Evolutionary conservation across 2,329 filamentous ascomycete genomes (phyloP).

Genomic region (Exserohilum turcica): DNA sequence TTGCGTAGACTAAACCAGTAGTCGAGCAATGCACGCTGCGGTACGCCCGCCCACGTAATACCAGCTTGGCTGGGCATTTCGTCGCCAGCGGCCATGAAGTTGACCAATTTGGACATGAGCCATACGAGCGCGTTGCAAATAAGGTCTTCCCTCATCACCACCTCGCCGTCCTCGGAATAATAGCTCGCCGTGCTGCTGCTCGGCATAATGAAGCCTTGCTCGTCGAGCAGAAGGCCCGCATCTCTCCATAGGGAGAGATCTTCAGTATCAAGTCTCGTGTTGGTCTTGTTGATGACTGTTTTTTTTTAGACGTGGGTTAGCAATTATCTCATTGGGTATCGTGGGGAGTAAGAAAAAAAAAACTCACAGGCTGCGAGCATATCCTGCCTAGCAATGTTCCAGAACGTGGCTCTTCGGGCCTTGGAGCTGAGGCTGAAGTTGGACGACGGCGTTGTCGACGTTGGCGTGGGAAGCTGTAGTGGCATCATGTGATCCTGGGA

Average conservation of each 20-base stretch:
- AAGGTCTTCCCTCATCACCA: constrained; percentile 65
- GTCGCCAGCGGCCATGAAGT: constrained; percentile 65
- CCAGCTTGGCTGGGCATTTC: constrained; percentile 50
- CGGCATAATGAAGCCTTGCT: constrained; percentile 57
- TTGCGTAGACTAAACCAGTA: constrained; percentile 61
- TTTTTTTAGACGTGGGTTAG: constrained; percentile 17
- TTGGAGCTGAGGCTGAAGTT: constrained; percentile 53
- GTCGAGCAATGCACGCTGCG: constrained; percentile 56
- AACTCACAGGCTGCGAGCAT: constrained; percentile 65
- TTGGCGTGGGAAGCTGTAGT: constrained; percentile 51
- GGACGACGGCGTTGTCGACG: constrained; percentile 32
- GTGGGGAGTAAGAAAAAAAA: too few species aligned
- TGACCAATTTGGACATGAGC: constrained; percentile 69
- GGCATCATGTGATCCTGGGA: constrained; percentile 57
- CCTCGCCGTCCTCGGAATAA: constrained; percentile 53
- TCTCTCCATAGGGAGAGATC: constrained; percentile 68
- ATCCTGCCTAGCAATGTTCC: constrained; percentile 70
- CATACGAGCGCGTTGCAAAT: constrained; percentile 68
- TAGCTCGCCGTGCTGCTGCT: constrained; percentile 49
- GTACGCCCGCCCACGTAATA: constrained; percentile 52
- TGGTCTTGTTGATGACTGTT: constrained; percentile 63
- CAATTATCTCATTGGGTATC: background rate
- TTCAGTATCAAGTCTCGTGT: constrained; percentile 65
- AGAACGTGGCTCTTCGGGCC: constrained; percentile 65
- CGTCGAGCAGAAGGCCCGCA: constrained; percentile 64